Base-by-base conservation (phyloP, 768 basidiomycete species). In the Phaeotremella fagi region DNA sequence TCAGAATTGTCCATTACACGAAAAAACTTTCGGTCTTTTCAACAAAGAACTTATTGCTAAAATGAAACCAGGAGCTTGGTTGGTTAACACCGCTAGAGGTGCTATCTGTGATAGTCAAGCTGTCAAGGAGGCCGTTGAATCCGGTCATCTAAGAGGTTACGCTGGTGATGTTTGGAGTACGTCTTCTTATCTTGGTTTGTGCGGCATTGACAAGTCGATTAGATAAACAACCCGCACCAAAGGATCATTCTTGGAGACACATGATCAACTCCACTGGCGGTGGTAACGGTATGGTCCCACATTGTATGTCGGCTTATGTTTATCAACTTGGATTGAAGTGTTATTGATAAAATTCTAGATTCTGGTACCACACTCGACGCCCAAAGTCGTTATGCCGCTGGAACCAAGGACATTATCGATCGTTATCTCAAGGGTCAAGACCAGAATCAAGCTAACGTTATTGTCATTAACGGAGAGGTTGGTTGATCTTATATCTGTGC, bases 41-140 rank as follows among this genome's bases (percentile, higher is more conserved):
- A 87, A 90, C 78, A 79, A 81, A 35, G 87, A 90, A 33, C 83
- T 89, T 35, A 78, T 92, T 63, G 81, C 81, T 73, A 86, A 88
- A 77, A 86, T 92, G 81, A 94, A 94, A 81, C 85, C 86, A 73
- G 90, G 88, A 45, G 82, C 89, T 15, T 90, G 86, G 86, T 82
- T 92, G 65, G 85, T 94, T 69, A 94, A 94, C 81, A 90, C 88
- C 25, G 88, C 88, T 47, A 87, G 89, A 62, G 90, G 90, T 38
- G 90, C 90, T 36, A 90, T 94, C 66, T 89, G 87, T 71, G 84
- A 88, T 76, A 83, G 83, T 61, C 83, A 89, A 57, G 88, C 83
- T 37, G 85, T 92, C 54, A 83, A 85, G 3, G 83, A 72, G 0
- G 88, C 90, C 12, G 72, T 94, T 51, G 79, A 82, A 77, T 83